Evolutionary conservation across 2,329 filamentous ascomycete genomes (phyloP).

Genomic region (Pestalotiopsis sp.): DNA sequence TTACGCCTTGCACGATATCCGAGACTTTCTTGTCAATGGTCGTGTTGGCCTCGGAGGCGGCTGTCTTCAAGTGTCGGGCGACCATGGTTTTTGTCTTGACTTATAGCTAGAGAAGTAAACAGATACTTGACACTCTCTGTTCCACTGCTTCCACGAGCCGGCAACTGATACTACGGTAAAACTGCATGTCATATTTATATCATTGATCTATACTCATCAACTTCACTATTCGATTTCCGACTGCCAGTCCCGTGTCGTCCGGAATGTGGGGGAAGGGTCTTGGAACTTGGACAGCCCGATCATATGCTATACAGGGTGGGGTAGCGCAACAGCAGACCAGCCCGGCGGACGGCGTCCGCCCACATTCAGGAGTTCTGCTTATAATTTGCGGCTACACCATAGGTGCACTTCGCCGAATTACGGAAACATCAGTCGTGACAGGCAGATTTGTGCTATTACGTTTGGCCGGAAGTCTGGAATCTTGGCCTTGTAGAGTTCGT

Average conservation of each 20-base stretch:
- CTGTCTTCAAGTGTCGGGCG: constrained; percentile 22
- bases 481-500: not conserved
- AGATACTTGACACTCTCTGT: not conserved
- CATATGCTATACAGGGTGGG: not conserved
- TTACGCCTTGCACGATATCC: constrained; percentile 47
- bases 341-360: not conserved
- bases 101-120: not conserved
- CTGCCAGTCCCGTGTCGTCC: not conserved
- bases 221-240: not conserved
- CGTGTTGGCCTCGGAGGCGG: constrained; percentile 18
- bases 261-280: not conserved
- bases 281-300: not conserved
- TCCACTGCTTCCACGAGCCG: not conserved
- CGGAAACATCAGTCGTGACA: not conserved
- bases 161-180: not conserved
- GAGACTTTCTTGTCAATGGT: constrained; percentile 32
- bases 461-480: no score
- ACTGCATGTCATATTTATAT: not conserved
- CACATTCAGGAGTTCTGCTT: not conserved
- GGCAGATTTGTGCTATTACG: not conserved
- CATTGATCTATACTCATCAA: not conserved
- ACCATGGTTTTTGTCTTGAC: constrained; percentile 14
- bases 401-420: not conserved
- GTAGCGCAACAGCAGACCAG: not conserved
- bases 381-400: not conserved